Percentiles rank a stretch among this genome's conserved stretches.
phyloP scores from a whole-genome alignment of 768 basidiomycete genomes.

The Suillus decipiens region DNA sequence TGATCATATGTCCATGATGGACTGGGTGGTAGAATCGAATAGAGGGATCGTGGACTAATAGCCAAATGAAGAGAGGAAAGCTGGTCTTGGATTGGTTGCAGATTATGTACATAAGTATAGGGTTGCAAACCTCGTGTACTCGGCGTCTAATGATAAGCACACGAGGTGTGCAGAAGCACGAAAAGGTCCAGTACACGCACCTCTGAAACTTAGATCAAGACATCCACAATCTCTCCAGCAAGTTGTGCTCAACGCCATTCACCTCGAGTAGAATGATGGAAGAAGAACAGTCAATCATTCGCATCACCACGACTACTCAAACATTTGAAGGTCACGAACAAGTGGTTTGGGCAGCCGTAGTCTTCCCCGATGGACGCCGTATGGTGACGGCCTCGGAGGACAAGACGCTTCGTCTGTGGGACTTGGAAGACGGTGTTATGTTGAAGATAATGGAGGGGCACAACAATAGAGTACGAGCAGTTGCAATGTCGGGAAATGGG shows the following conservation, averaged over 20 bases:
- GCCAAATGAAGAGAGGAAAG: not conserved
- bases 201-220: not conserved
- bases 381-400: not conserved
- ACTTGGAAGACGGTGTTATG: not conserved
- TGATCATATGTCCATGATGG: slow-evolving; percentile 33
- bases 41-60: slow-evolving; percentile 20
- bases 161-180: not conserved
- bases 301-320: not conserved
- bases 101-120: not conserved
- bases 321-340: not conserved
- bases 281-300: not conserved
- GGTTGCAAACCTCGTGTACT: not conserved
- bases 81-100: not conserved
- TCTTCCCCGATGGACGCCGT: not conserved
- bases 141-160: not conserved
- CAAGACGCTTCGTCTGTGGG: not conserved
- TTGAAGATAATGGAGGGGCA: slow-evolving; percentile 5
- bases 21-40: slow-evolving; percentile 25
- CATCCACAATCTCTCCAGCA: not conserved
- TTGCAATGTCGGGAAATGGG: not conserved
- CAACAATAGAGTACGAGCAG: not conserved
- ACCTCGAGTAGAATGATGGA: not conserved
- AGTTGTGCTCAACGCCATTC: not conserved
- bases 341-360: not conserved
- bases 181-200: not conserved